Conservation (phyloP, 2,329 filamentous ascomycete genomes). For the Myriangium duriaei region DNA sequence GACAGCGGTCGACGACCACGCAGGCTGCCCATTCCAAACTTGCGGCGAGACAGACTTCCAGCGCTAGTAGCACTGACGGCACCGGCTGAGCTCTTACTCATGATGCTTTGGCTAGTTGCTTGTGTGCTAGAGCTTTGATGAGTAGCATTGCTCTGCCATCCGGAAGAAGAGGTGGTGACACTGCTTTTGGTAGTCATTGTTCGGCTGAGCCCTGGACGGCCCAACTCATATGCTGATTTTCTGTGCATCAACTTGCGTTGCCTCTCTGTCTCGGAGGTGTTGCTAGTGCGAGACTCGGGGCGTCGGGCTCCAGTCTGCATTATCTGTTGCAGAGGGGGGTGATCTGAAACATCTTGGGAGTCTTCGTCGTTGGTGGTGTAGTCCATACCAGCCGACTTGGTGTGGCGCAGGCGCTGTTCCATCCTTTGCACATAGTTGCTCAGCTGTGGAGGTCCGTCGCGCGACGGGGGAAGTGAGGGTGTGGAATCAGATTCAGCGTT, state of each 20-base stretch:
- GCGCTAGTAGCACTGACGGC: slow-evolving; percentile 92
- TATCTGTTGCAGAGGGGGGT: slow-evolving; percentile 19
- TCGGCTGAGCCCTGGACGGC: slow-evolving; percentile 55
- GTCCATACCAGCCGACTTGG: slow-evolving; percentile 41
- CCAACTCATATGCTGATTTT: slow-evolving; percentile 69
- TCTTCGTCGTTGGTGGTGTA: slow-evolving; percentile 18
- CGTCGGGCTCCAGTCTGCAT: slow-evolving; percentile 27
- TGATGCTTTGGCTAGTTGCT: slow-evolving; percentile 71
- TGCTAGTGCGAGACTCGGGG: slow-evolving; percentile 49
- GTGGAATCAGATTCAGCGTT: slow-evolving; percentile 41
- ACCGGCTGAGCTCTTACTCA: slow-evolving; percentile 86
- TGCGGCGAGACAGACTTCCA: slow-evolving; percentile 76
- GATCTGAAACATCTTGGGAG: slow-evolving; percentile 26
- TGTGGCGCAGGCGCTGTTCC: slow-evolving; percentile 65
- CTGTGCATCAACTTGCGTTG: slow-evolving; percentile 29
- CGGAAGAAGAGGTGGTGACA: slow-evolving; percentile 52
- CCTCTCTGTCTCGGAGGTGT: slow-evolving; percentile 9
- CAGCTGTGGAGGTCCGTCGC: slow-evolving; percentile 53
- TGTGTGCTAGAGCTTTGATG: slow-evolving; percentile 49
- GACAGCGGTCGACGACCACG: slow-evolving; percentile 15
- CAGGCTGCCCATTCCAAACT: slow-evolving; percentile 35
- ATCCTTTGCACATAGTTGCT: slow-evolving; percentile 84
- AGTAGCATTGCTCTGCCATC: slow-evolving; percentile 40
- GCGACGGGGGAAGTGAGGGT: slow-evolving; percentile 18
- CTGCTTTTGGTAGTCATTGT: slow-evolving; percentile 84